Percentiles rank a stretch among this genome's conserved stretches.
Evolutionary conservation across 306 rosid genomes (phyloP).

Genomic region (Cicer bijugum): DNA sequence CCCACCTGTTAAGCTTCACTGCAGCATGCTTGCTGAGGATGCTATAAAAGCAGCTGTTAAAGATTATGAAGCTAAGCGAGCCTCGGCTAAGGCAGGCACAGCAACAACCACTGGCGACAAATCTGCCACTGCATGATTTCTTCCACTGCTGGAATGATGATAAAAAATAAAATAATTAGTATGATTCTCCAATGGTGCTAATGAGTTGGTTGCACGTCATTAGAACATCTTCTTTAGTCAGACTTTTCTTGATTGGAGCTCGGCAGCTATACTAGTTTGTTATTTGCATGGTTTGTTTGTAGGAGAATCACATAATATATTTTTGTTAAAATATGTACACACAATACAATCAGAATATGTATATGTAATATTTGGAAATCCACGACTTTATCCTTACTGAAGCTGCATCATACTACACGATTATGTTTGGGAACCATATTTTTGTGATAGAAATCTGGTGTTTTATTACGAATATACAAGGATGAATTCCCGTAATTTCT

Average conservation of each 20-base stretch:
- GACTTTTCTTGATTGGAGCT: constrained; percentile 38
- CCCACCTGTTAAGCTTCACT: constrained; percentile 97
- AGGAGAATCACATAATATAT: constrained; percentile 32
- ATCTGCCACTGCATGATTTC: constrained; percentile 50
- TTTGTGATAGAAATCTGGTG: background rate
- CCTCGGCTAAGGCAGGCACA: constrained; percentile 40
- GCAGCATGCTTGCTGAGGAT: constrained; percentile 99
- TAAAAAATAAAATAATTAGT: constrained; percentile 26
- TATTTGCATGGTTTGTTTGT: constrained; percentile 21
- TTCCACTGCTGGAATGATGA: constrained; percentile 30
- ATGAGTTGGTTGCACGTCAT: constrained; percentile 2
- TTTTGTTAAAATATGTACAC: background rate
- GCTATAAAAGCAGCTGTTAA: constrained; percentile 98
- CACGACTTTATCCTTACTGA: background rate
- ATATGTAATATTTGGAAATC: constrained; percentile 20
- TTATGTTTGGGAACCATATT: background rate
- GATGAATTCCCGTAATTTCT: background rate
- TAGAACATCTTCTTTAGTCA: constrained; percentile 17
- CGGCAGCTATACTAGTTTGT: background rate
- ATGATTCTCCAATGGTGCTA: constrained; percentile 11
- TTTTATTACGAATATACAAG: background rate
- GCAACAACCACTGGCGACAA: constrained; percentile 45
- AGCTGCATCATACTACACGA: background rate
- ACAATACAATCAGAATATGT: constrained; percentile 13
- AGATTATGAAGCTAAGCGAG: constrained; percentile 75